Conservation (phyloP, 1,284 basidiomycete species). For the Pascua sp. region DNA sequence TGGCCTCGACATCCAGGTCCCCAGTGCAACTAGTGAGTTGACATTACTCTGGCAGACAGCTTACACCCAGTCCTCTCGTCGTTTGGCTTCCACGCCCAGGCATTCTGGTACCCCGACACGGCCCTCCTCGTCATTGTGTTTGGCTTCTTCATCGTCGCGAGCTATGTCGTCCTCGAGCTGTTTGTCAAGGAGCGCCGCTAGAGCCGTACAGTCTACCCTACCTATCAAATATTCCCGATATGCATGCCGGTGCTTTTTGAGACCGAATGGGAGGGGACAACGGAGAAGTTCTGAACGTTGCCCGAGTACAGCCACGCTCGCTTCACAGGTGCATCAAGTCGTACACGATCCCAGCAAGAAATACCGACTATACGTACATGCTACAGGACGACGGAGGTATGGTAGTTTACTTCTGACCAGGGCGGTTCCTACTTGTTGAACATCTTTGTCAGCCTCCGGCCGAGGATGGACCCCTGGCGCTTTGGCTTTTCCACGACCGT, state of each 20-base stretch:
- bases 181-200: slow-evolving; percentile 86
- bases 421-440: too few species aligned
- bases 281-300: neutral
- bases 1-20: slow-evolving; percentile 71
- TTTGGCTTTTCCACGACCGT: too few species aligned
- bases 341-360: too few species aligned
- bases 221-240: neutral
- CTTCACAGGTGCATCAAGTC: neutral
- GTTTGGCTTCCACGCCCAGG: slow-evolving; percentile 82
- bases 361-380: too few species aligned
- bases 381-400: too few species aligned
- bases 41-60: too few species aligned
- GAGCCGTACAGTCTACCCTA: neutral
- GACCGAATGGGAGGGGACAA: neutral
- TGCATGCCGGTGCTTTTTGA: neutral
- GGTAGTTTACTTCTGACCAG: too few species aligned
- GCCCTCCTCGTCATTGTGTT: slow-evolving; percentile 78
- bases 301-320: neutral
- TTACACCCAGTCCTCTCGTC: slow-evolving; percentile 62
- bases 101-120: slow-evolving; percentile 95
- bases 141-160: slow-evolving; percentile 65
- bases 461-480: too few species aligned
- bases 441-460: too few species aligned
- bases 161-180: slow-evolving; percentile 76
- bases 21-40: slow-evolving; percentile 71